A percentile compares a stretch with the other conserved stretches of the same genome.
phyloP scores from a whole-genome alignment of 345 rosid species.

The Eucalyptus cloeziana region DNA sequence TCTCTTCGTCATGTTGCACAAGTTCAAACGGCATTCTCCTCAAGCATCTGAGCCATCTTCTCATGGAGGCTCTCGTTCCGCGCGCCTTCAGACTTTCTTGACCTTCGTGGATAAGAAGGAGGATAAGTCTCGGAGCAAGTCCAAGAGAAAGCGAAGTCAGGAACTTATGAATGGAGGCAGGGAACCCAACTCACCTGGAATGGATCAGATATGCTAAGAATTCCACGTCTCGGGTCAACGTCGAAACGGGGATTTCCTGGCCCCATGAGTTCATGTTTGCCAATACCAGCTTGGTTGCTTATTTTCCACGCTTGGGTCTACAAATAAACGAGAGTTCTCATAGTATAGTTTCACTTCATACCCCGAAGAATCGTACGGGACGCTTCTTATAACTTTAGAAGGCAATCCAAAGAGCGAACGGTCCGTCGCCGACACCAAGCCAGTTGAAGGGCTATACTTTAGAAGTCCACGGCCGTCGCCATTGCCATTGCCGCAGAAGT shows the following conservation, averaged over 20 bases:
- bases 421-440: neutral
- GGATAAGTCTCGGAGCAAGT: constrained; percentile 20
- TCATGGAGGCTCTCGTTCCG: constrained; percentile 19
- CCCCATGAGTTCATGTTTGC: neutral
- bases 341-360: neutral
- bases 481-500: neutral
- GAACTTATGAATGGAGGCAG: neutral
- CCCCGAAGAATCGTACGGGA: neutral
- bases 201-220: neutral
- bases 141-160: constrained; percentile 44
- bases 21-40: constrained; percentile 19
- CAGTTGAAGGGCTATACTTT: neutral
- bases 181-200: neutral
- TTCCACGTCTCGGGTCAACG: neutral
- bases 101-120: constrained; percentile 58
- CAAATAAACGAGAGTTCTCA: neutral
- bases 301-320: neutral
- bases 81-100: constrained; percentile 46
- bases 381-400: neutral
- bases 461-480: neutral
- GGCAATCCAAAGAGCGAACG: neutral
- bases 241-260: neutral
- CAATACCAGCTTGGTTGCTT: neutral
- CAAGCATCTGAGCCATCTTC: constrained; percentile 21
- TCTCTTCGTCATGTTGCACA: constrained; percentile 31